Percentiles rank a stretch among this genome's conserved stretches.
Evolutionary conservation across 179 eudicot genomes (phyloP).

Genomic region (Spergularia azorica): DNA sequence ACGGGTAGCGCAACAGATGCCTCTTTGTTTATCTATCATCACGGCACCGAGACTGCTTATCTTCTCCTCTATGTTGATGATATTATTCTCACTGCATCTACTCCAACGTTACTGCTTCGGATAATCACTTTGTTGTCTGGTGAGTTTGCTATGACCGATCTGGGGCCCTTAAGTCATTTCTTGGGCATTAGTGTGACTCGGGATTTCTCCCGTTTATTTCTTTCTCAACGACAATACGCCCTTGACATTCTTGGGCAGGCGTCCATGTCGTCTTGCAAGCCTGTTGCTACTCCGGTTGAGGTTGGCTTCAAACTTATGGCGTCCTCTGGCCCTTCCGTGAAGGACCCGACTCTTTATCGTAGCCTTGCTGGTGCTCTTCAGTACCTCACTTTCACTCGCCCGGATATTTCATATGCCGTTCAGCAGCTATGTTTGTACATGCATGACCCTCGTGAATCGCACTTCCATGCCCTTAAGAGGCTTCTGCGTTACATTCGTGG

Average conservation of each 20-base stretch:
- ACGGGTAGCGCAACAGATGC: no score
- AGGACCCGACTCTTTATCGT: neutral
- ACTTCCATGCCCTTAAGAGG: neutral
- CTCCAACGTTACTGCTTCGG: neutral
- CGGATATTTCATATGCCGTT: no score
- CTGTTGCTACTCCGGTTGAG: neutral
- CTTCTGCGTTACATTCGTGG: neutral
- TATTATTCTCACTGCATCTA: neutral
- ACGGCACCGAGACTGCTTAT: no score
- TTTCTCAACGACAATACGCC: neutral
- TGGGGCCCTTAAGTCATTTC: neutral
- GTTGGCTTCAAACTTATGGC: neutral
- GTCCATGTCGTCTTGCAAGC: neutral
- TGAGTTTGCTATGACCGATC: neutral
- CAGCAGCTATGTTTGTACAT: neutral
- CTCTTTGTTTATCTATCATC: conserved; percentile 10
- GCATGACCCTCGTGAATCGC: neutral
- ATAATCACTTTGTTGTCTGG: neutral
- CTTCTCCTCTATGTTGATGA: no score
- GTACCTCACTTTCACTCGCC: no score
- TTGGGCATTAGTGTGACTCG: neutral
- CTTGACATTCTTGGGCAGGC: neutral
- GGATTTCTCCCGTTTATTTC: neutral
- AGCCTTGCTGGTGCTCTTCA: no score
- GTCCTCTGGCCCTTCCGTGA: neutral